Conservation (phyloP, 129 eudicot species). For the sunflower (Helianthus annuus) region HanXRQr2.0-SUNRISE NC_035449.2:70432009-70432508, state of each 20-base stretch:
- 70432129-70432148: conserved; percentile 91
- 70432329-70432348: conserved; percentile 18
- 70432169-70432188: conserved; percentile 64
- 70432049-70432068: conserved; percentile 30
- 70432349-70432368: conserved; percentile 89
- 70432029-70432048: neutral
- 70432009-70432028: neutral
- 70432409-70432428: conserved; percentile 88
- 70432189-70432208: conserved; percentile 73
- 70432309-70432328: neutral
- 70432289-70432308: neutral
- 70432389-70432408: conserved; percentile 90
- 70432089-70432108: conserved; percentile 62
- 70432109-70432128: conserved; percentile 89
- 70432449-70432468: conserved; percentile 5
- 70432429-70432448: conserved; percentile 32
- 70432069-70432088: conserved; percentile 80
- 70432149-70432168: conserved; percentile 97
- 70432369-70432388: conserved; percentile 96
- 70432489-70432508: neutral
- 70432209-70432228: conserved; percentile 75
- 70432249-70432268: conserved; percentile 51
- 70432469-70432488: neutral
- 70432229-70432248: conserved; percentile 79
- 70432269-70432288: neutral